A percentile compares a stretch with the other conserved stretches of the same genome.
These are phyloP conservation scores for Suhomyces taliae DNA, from an alignment of 1,139 yeast genomes.

Conservation along the genomic window DNA sequence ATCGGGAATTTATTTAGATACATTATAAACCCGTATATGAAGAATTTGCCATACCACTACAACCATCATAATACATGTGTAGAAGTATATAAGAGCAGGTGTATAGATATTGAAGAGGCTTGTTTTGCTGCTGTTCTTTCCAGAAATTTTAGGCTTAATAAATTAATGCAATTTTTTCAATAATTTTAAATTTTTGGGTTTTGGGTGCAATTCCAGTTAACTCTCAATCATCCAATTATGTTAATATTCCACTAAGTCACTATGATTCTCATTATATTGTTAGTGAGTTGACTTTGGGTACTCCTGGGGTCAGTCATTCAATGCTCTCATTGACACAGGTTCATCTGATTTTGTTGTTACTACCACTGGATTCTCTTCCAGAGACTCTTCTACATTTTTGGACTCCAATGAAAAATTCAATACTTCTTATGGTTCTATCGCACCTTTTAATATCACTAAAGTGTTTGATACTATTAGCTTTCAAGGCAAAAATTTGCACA, in stretches of 20 bases:
- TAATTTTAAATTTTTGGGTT: not conserved
- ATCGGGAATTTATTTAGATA: too few relatives aligned
- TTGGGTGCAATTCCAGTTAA: not conserved
- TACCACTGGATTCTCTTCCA: constrained; percentile 9
- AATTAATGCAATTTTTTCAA: constrained; percentile 1
- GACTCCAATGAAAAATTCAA: constrained; percentile 10
- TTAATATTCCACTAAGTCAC: constrained; percentile 3
- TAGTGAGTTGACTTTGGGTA: constrained; percentile 18
- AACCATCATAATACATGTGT: too few relatives aligned
- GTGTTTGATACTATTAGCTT: constrained; percentile 14
- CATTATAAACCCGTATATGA: too few relatives aligned
- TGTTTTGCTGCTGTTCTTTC: not conserved
- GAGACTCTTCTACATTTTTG: constrained; percentile 13
- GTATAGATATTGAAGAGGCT: too few relatives aligned
- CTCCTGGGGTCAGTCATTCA: constrained; percentile 17
- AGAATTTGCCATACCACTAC: too few relatives aligned
- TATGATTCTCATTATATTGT: constrained; percentile 11
- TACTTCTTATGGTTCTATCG: constrained; percentile 19
- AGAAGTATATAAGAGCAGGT: too few relatives aligned
- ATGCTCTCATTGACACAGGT: constrained; percentile 23
- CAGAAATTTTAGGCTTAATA: not conserved
- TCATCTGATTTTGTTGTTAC: constrained; percentile 23
- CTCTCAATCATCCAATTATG: not conserved
- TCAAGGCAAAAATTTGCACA: constrained; percentile 3
- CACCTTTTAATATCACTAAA: constrained; percentile 11